Base-by-base conservation (phyloP, 805 yeast genomes). In the Kazachstania bromeliacearum region DNA sequence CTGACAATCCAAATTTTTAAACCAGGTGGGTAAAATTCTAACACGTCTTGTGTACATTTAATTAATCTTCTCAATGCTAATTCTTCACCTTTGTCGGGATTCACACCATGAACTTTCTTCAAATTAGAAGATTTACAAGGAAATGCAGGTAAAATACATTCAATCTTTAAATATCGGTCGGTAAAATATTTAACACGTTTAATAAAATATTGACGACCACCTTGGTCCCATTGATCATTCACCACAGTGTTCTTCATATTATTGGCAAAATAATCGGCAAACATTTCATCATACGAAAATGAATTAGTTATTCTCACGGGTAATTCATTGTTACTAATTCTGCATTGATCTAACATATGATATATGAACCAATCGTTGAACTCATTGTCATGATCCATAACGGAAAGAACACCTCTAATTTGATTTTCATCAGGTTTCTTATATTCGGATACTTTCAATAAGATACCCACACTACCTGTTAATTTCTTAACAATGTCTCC, bases 111-210 rank as follows among this genome's bases (percentile, higher is more conserved):
- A 3, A 75, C 80, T 47, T 75, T 75, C 24, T 68, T 63, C 21
- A 50, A 37, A 45, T 75, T 75, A n/a, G 79, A 73, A 0, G 79
- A 71, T 49, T 75, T 75, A 47, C 80, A 75, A 7, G 81, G 81
- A 42, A 75, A 75, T 0, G 81, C 81, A 5, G 81, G 81, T 34
- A 75, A 57, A 7, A 74, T 76, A 10, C 75, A 71, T 51, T 74
- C 76, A 41, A 75, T 63, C 27, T 64, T 65, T 21, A 65, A 37
- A 42, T 62, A 57, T 48, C 75, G 63, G 28, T 67, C 61, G 17
- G 76, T 72, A 48, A 71, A 75, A 48, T 67, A 72, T 20, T 60
- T 57, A 4, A 68, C 65, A 36, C 60, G 63, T 19, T 59, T 53
- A 7, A 63, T 50, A 43, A 75, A 75, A 29, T 59, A 57, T 0